These are phyloP conservation scores for Pseudomonodictys pantanalensis DNA, from an alignment of 495 filamentous ascomycete species.

Conservation along the genomic window DNA sequence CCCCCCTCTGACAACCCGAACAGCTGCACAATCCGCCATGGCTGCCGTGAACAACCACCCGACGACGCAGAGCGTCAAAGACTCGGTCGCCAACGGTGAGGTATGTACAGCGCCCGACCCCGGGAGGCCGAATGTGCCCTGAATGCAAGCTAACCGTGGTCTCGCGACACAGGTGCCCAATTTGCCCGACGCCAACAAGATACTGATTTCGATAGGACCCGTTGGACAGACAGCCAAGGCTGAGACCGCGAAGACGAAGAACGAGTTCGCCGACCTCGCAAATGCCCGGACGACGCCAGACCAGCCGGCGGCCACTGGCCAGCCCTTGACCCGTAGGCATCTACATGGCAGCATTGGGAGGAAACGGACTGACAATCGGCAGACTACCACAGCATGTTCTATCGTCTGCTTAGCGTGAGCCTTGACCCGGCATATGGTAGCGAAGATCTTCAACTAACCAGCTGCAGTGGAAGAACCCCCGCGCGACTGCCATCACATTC, in stretches of 20 bases:
- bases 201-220: conserved; percentile 55
- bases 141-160: conserved; percentile 19
- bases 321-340: conserved; percentile 74
- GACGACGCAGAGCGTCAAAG: conserved; percentile 37
- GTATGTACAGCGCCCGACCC: conserved; percentile 24
- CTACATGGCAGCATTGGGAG: conserved; percentile 1
- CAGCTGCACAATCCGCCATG: conserved; percentile 44
- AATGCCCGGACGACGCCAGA: conserved; percentile 65
- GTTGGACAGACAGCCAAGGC: conserved; percentile 74
- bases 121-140: not conserved
- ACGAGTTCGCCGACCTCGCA: conserved; percentile 74
- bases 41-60: conserved; percentile 41
- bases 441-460: conserved; percentile 34
- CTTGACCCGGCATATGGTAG: conserved; percentile 8
- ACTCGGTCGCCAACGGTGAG: conserved; percentile 39
- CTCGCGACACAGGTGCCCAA: conserved; percentile 19
- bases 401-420: conserved; percentile 74
- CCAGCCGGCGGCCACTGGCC: conserved; percentile 71
- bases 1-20: conserved; percentile 19
- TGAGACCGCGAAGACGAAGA: conserved; percentile 65
- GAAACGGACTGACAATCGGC: conserved; percentile 16
- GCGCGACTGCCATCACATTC: conserved; percentile 86
- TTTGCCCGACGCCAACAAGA: conserved; percentile 2
- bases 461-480: conserved; percentile 62
- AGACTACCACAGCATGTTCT: conserved; percentile 95